Evolutionary conservation across 371 early-diverging fungal genomes (phyloP).

Genomic region (Capniomyces stellatus): DNA sequence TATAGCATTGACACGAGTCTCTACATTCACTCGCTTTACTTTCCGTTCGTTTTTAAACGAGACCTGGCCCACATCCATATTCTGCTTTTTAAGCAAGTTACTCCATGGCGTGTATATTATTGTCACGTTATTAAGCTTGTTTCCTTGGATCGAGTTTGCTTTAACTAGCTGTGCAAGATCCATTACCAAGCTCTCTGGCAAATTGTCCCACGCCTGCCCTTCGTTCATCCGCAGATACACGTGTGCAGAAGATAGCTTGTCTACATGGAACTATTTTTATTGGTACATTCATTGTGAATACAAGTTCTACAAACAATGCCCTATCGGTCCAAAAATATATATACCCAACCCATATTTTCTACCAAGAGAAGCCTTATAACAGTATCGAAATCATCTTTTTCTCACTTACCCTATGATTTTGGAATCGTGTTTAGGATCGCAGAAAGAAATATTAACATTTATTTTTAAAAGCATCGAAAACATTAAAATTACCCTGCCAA

Average conservation of each 20-base stretch:
- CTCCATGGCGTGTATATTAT: conserved; percentile 92
- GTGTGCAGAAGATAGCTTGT: conserved; percentile 92
- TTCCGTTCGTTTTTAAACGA: conserved; percentile 63
- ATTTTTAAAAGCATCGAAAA: too few relatives aligned
- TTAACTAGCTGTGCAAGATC: conserved; percentile 89
- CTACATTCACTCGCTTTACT: conserved; percentile 64
- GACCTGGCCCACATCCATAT: conserved; percentile 92
- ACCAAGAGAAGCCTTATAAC: too few relatives aligned
- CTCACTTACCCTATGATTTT: too few relatives aligned
- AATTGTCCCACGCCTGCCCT: conserved; percentile 61
- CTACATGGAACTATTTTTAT: conserved; percentile 88
- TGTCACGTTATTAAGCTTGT: conserved; percentile 56
- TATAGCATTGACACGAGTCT: conserved; percentile 58
- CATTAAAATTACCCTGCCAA: too few relatives aligned
- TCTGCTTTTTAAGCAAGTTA: conserved; percentile 77
- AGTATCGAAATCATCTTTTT: too few relatives aligned
- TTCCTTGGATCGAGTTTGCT: conserved; percentile 86
- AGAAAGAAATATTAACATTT: too few relatives aligned
- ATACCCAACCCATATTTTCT: too few relatives aligned
- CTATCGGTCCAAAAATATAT: too few relatives aligned
- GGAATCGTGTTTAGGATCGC: too few relatives aligned
- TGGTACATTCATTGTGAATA: conserved; percentile 15
- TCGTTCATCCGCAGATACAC: conserved; percentile 69
- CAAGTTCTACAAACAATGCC: background rate
- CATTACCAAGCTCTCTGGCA: conserved; percentile 48